Evolutionary conservation across 139 green algal genomes (phyloP), one percentile per base, ranked within the genome.

Genomic region (Volvox reticuliferus): DNA sequence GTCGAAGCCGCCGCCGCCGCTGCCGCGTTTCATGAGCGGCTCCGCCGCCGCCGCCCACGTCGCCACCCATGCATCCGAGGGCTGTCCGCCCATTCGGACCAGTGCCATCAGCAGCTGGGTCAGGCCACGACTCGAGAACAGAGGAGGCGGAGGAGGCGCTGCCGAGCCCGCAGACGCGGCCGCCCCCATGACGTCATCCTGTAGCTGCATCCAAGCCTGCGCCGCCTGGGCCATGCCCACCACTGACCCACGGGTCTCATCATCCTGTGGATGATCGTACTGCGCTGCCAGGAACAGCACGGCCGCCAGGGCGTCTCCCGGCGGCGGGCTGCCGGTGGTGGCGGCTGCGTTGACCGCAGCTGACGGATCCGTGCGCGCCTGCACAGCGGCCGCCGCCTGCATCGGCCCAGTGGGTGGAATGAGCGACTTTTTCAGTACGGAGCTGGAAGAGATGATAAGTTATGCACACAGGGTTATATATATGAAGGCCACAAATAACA

Each of bases 251-350:
- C 71, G 71, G 19, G 86, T 65, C 50, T 28, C 30, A 5, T 33
- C 71, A 20, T 83, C 86, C 71, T 89, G 86, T 5, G 71, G 86
- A 75, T 90, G 86, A n/a, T 83, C 86, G 69, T 90, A 90, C 73
- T 84, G 86, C 71, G 71, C 86, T 1, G 30, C 6, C 30, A 76
- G 30, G 73, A 84, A 90, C n/a, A 90, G 28, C 0, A 77, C 50
- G 30, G 71, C 71, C 19, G 73, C 71, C 86, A 90, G 86, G 26
- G 86, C 71, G 73, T 90, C 86, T 16, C 86, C 86, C 28, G 69
- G 69, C 69, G 36, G 85, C 44, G 85, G 21, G 35, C 19, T 24
- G 67, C 24, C 68, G 67, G 21, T 22, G 83, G 83, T 35, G 83
- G 67, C 83, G 33, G 36, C 33, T 26, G 26, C 33, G 30, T 28